Evolutionary conservation across 192 early-diverging fungal genomes (phyloP), one percentile per base, ranked within the genome.

Genomic region (Thoreauomyces humboldtii): DNA sequence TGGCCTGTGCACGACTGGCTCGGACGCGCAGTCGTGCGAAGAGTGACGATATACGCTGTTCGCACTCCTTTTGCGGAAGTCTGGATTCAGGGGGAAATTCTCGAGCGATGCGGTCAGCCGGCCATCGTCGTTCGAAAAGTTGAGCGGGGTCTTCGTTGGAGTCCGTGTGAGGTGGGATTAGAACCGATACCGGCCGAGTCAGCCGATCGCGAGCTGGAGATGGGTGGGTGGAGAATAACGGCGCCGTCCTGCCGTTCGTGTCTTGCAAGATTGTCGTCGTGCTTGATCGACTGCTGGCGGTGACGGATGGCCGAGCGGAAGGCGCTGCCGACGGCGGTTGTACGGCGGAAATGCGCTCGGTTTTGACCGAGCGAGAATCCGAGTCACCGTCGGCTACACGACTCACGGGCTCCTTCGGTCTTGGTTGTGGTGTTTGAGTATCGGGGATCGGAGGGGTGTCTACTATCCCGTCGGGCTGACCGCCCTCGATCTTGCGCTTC

Each of bases 11-110:
- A 0, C 87, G 88, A 37, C 85, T 69, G 27, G 88, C 85, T 42
- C 85, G 72, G 22, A 78, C 79, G 24, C 83, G 80, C 60, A 93
- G 88, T 65, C 88, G 85, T 4, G 71, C 78, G 65, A 91, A 93
- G 48, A 93, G 88, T 31, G 79, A 75, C 7, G 79, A 85, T 28
- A 93, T 58, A 29, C 74, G 63, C 54, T 71, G 71, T 55, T 91
- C 85, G 41, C 88, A 74, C 59, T 92, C 87, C n/a, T 78, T 69
- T 35, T 86, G 83, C 24, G 77, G 38, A 21, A 84, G 36, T 14
- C 51, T 53, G 1, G 50, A 25, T 9, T 35, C 11, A 7, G 47
- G 55, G n/a, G 41, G 52, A 32, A 32, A 19, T 46, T 43, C 45
- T 4, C 15, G 6, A 5, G 7, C 2, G 19, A 58, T 58, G 3